phyloP scores from a whole-genome alignment of 1,284 basidiomycete species.

The Cutaneotrichosporon sp. region DNA sequence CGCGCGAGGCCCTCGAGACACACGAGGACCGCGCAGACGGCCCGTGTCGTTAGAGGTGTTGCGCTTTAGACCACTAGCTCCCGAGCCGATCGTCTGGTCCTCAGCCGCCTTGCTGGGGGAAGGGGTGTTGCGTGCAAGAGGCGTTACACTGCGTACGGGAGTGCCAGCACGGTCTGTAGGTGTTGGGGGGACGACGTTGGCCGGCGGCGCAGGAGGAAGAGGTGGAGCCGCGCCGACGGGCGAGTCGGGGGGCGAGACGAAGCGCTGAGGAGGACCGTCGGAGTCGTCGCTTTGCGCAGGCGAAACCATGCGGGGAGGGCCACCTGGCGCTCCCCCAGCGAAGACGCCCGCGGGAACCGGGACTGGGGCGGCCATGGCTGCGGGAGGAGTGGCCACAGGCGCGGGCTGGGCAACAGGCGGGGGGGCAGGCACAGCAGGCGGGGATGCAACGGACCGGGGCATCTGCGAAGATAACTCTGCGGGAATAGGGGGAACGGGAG shows the following conservation, averaged over 20 bases:
- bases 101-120: constrained; percentile 13
- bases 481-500: no score
- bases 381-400: background rate
- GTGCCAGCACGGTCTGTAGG: constrained; percentile 19
- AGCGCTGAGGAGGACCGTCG: background rate
- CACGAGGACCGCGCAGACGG: constrained; percentile 38
- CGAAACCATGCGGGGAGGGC: background rate
- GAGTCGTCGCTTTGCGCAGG: background rate
- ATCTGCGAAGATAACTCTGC: no score
- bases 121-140: constrained; percentile 13
- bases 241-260: background rate
- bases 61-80: constrained; percentile 47
- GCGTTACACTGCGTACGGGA: constrained; percentile 13
- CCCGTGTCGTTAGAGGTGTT: constrained; percentile 53
- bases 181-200: constrained; percentile 27
- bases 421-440: background rate
- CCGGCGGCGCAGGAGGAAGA: constrained; percentile 19
- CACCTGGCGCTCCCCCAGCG: no score
- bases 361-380: background rate
- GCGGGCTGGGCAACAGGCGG: constrained; percentile 28
- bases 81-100: constrained; percentile 23
- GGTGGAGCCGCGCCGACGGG: constrained; percentile 11
- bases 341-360: background rate
- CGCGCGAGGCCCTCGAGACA: constrained; percentile 38
- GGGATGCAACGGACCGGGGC: no score